Percentiles rank a stretch among this genome's conserved stretches.
Conservation (phyloP, 1,284 basidiomycete genomes). For the Leccinum fallax region DNA sequence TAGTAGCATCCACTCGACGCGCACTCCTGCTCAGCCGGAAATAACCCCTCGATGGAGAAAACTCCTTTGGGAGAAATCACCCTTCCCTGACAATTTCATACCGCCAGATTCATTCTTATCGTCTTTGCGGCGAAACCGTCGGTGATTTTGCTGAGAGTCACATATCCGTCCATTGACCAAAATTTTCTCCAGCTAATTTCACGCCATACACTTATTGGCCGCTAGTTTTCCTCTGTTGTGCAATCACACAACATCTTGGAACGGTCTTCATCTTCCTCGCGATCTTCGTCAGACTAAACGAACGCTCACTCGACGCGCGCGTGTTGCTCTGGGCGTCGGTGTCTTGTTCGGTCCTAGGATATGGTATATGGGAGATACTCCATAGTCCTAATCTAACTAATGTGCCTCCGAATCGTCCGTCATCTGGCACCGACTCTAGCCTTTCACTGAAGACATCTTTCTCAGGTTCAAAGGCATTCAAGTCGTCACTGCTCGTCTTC, state of each 20-base stretch:
- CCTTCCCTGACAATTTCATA: constrained; percentile 86
- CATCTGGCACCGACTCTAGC: background rate
- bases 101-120: constrained; percentile 79
- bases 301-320: constrained; percentile 65
- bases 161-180: constrained; percentile 15
- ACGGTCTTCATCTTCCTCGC: constrained; percentile 83
- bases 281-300: constrained; percentile 75
- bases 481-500: constrained; percentile 83
- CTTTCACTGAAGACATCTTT: constrained; percentile 10
- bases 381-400: constrained; percentile 35
- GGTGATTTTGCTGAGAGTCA: constrained; percentile 35
- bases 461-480: constrained; percentile 67
- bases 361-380: constrained; percentile 64
- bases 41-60: constrained; percentile 64
- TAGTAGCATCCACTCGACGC: background rate
- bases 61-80: constrained; percentile 82
- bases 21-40: background rate
- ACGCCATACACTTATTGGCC: constrained; percentile 74
- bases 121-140: constrained; percentile 78
- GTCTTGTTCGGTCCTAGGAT: constrained; percentile 59
- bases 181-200: constrained; percentile 62
- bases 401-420: constrained; percentile 28
- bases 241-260: constrained; percentile 85
- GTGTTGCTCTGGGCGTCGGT: constrained; percentile 70
- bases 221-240: constrained; percentile 71